Conservation (phyloP, 805 yeast species). For the Wickerhamomyces pijperi region DNA sequence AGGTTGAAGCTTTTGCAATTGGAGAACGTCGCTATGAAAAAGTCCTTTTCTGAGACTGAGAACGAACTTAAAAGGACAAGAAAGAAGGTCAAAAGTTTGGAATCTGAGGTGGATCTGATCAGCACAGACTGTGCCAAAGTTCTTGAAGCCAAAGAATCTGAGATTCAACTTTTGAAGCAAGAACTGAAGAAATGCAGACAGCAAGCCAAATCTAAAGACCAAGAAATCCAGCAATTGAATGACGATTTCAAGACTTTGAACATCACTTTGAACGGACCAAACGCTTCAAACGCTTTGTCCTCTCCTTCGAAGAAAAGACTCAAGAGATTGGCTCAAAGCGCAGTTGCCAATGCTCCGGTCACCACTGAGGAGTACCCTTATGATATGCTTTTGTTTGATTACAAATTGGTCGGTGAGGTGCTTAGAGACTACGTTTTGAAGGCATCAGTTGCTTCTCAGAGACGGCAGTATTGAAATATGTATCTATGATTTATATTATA, state of each 20-base stretch:
- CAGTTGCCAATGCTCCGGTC: too few relatives aligned
- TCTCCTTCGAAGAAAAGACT: too few relatives aligned
- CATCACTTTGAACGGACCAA: neutral
- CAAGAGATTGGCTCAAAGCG: too few relatives aligned
- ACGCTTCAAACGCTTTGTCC: too few relatives aligned
- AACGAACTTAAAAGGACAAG: conserved; percentile 1
- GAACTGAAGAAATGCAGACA: too few relatives aligned
- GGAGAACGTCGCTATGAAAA: conserved; percentile 9
- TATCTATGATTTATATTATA: too few relatives aligned
- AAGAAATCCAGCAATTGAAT: neutral
- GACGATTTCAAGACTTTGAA: neutral
- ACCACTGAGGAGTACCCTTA: neutral
- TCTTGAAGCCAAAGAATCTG: neutral
- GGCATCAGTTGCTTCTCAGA: conserved; percentile 9
- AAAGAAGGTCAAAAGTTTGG: neutral
- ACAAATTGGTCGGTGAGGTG: neutral
- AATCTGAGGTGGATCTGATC: neutral
- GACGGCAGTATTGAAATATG: too few relatives aligned
- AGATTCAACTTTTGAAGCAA: neutral
- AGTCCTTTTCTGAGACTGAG: neutral
- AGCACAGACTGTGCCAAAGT: too few relatives aligned
- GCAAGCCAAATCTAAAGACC: neutral
- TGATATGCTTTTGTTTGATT: neutral
- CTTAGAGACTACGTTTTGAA: neutral
- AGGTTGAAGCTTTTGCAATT: conserved; percentile 6